These are phyloP conservation scores for Phaeotremella fagi DNA, from an alignment of 768 basidiomycete genomes.

Conservation along the genomic window DNA sequence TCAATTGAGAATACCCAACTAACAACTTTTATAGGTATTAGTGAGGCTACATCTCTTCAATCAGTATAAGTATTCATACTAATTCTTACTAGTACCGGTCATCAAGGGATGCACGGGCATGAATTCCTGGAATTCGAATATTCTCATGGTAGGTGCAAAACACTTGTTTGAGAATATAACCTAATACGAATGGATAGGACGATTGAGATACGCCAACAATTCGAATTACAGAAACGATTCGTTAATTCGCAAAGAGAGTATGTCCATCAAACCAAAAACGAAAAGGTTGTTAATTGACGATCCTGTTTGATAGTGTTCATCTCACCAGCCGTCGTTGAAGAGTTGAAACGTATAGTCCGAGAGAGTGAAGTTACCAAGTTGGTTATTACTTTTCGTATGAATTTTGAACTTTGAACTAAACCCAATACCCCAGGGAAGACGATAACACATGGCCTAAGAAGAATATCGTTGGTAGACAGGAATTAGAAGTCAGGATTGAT, in stretches of 20 bases:
- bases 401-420: conserved; percentile 1
- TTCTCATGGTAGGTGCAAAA: conserved; percentile 62
- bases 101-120: conserved; percentile 95
- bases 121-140: conserved; percentile 99
- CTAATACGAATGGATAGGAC: conserved; percentile 39
- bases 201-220: conserved; percentile 96
- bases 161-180: background rate
- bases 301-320: conserved; percentile 70
- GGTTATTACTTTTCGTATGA: conserved; percentile 33
- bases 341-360: conserved; percentile 89
- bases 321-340: conserved; percentile 83
- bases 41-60: conserved; percentile 20
- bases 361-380: conserved; percentile 92
- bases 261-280: too few species aligned
- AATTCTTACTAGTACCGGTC: conserved; percentile 71
- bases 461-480: conserved; percentile 97
- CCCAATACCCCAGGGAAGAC: conserved; percentile 71
- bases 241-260: conserved; percentile 97
- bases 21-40: conserved; percentile 35
- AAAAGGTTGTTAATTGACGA: too few species aligned
- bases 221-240: conserved; percentile 98
- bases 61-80: background rate
- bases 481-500: conserved; percentile 88
- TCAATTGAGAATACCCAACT: background rate
- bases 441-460: conserved; percentile 98